These are phyloP conservation scores for Melaleuca quinquenervia DNA, from an alignment of 345 rosid genomes.

Conservation along the genomic window DNA sequence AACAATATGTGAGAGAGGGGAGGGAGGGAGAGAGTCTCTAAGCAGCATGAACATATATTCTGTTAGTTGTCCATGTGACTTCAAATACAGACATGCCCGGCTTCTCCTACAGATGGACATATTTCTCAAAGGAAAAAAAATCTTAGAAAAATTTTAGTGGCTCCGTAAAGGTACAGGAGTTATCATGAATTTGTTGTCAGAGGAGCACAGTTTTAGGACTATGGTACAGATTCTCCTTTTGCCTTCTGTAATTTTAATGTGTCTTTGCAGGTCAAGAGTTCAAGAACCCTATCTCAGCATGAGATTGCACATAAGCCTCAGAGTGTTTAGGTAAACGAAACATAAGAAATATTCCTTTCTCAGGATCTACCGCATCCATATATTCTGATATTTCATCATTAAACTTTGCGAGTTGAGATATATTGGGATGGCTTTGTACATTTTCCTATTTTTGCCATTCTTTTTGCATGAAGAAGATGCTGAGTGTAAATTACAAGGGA, in stretches of 20 bases:
- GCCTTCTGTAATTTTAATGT: neutral
- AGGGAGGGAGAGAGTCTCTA: neutral
- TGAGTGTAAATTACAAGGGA: neutral
- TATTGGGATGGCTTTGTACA: neutral
- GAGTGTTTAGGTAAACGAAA: neutral
- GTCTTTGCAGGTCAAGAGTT: neutral
- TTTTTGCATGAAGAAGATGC: neutral
- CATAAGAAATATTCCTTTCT: neutral
- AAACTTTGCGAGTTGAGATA: neutral
- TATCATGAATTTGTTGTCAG: neutral
- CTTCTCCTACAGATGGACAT: neutral
- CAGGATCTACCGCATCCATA: neutral
- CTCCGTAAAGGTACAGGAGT: neutral
- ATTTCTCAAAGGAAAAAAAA: neutral
- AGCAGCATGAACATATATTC: neutral
- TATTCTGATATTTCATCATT: neutral
- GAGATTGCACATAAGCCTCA: neutral
- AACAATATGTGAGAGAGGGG: neutral
- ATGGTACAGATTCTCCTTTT: neutral
- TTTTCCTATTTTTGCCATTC: neutral
- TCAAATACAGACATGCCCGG: neutral
- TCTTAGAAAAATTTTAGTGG: neutral
- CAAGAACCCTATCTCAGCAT: neutral
- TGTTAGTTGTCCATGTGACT: neutral
- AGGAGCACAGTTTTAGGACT: neutral